Percentiles rank a stretch among this genome's conserved stretches.
phyloP scores from a whole-genome alignment of 2,329 filamentous ascomycete species.

The Calonectria fujianensis region DNA sequence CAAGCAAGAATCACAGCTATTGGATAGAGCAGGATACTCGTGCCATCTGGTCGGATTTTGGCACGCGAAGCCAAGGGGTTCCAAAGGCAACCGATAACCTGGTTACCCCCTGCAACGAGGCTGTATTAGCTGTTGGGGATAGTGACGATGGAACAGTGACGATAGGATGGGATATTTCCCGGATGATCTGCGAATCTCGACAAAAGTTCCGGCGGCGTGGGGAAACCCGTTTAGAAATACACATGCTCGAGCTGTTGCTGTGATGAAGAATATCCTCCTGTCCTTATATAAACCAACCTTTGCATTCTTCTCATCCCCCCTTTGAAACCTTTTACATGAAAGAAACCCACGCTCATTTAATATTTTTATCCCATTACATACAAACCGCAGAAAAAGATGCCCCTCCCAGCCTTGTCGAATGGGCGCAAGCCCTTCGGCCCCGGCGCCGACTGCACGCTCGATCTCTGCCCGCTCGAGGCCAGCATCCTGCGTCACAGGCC shows the following conservation, averaged over 20 bases:
- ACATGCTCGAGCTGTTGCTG: not conserved
- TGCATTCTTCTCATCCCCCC: not conserved
- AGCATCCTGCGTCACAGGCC: slow-evolving; percentile 52
- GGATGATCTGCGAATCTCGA: not conserved
- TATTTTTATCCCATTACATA: not conserved
- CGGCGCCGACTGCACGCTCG: slow-evolving; percentile 52
- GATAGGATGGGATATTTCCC: not conserved
- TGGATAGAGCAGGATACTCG: not conserved
- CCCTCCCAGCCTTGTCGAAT: slow-evolving; percentile 44
- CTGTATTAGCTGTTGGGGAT: not conserved
- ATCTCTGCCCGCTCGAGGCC: slow-evolving; percentile 50
- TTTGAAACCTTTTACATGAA: not conserved
- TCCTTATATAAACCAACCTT: not conserved
- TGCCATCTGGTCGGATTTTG: not conserved
- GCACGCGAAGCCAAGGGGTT: not conserved
- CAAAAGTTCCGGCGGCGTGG: not conserved
- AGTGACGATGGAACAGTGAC: not conserved
- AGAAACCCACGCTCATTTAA: not conserved
- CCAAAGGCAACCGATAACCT: not conserved
- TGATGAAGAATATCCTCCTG: not conserved
- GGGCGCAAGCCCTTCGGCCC: slow-evolving; percentile 52
- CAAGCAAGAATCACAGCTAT: not conserved
- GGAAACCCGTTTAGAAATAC: not conserved
- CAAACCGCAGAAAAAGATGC: slow-evolving; percentile 30
- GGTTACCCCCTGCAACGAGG: not conserved